Base-by-base conservation (phyloP, 1,284 basidiomycete species). In the Melampsora occidentalis region DNA sequence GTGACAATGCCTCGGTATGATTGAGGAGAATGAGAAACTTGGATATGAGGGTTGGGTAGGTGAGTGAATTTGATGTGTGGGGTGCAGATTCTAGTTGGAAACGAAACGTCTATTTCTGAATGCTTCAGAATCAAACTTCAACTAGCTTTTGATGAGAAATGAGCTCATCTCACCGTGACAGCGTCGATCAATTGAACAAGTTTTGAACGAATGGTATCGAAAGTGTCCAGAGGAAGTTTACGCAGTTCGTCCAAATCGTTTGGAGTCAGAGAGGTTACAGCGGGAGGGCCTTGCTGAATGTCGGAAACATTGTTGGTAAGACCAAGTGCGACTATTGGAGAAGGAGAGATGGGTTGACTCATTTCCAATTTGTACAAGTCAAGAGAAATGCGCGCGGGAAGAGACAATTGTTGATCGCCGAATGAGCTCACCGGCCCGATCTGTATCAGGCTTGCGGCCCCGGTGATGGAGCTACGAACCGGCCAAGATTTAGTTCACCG, bases 141-240 rank as follows among this genome's bases (percentile, higher is more conserved):
- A 4, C 22, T 20, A 18, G 25, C 12, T 42, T 22, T 25, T 35
- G 10, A 59, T 64, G 16, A 10, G 20, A 31, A 64, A 31, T 10
- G 9, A 39, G 61, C 5, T 25, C 18, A 16, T 49, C 70, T 49
- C 18, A 75, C 72, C 18, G 72, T 68, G 25, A 75, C 67, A 18
- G 66, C 73, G 22, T 76, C 73, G 49, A 76, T 69, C 28, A 76
- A 31, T 76, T 76, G 73, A 39, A 69, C 67, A 28, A 76, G 66
- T 59, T 76, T 76, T 12, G 73, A 76, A 25, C 73, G 66, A 22
- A 76, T 76, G 20, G 73, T 76, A 28, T 76, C 73, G 20, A 76
- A 49, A 2, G 67, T 48, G 35, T 76, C 73, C 57, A 64, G 35
- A 5, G 73, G 73, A 22, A 76, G 39, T 28, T 69, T 69, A 28